Evolutionary conservation across 176 grass and related monocot species (phyloP).

Genomic region (Eragrostis curvula): DNA sequence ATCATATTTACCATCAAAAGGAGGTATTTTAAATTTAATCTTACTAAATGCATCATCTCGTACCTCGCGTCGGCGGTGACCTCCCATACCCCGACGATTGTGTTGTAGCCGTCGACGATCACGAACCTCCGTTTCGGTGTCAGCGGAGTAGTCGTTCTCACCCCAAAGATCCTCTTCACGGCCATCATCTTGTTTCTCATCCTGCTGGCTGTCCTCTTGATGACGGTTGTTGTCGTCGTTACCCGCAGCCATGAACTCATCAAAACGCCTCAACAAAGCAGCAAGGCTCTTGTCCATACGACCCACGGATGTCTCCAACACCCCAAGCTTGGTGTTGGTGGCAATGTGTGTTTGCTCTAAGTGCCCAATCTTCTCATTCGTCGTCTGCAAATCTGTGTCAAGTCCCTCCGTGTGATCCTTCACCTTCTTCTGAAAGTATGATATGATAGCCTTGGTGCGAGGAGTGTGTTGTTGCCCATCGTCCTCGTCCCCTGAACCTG

Average conservation of each 20-base stretch:
- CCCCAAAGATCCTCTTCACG: too few relatives aligned
- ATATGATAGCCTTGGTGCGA: neutral
- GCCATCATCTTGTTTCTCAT: too few relatives aligned
- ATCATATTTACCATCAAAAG: slow-evolving; percentile 4
- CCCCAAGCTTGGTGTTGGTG: neutral
- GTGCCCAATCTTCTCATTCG: neutral
- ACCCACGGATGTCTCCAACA: neutral
- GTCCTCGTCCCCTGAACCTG: neutral
- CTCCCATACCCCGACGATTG: too few relatives aligned
- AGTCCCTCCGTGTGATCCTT: neutral
- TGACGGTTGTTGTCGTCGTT: too few relatives aligned
- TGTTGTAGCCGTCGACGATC: too few relatives aligned
- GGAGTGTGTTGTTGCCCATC: neutral
- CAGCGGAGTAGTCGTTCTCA: too few relatives aligned
- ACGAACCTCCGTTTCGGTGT: too few relatives aligned
- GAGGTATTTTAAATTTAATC: neutral
- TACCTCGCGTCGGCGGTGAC: neutral
- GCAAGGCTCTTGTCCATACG: too few relatives aligned
- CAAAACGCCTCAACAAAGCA: too few relatives aligned
- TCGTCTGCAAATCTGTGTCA: accelerated
- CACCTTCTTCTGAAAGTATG: neutral
- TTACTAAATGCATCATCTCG: neutral
- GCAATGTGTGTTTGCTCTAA: neutral
- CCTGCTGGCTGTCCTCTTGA: too few relatives aligned
- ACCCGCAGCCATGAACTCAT: too few relatives aligned